Evolutionary conservation across 495 filamentous ascomycete species (phyloP).

Genomic region (Niebla homalea): DNA sequence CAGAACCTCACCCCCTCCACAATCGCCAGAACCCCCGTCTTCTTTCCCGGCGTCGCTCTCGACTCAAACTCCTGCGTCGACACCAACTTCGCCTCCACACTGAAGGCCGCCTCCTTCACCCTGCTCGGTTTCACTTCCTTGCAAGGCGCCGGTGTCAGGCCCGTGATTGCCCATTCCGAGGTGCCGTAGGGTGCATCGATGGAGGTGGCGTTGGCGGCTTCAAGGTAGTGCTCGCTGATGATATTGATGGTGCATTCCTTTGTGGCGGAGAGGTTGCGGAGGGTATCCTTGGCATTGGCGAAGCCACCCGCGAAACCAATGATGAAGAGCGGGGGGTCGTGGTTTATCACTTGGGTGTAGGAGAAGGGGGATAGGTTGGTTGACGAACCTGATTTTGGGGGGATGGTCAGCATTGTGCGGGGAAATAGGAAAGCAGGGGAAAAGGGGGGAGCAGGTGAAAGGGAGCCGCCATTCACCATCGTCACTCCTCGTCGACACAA

Average conservation of each 20-base stretch:
- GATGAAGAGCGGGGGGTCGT: slow-evolving; percentile 84
- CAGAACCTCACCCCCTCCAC: slow-evolving; percentile 82
- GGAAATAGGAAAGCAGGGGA: slow-evolving; percentile 13
- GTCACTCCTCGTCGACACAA: slow-evolving; percentile 44
- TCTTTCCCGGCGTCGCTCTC: slow-evolving; percentile 50
- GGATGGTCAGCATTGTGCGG: slow-evolving; percentile 7
- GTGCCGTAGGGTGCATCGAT: slow-evolving; percentile 69
- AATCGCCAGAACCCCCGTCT: slow-evolving; percentile 57
- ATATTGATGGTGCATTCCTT: slow-evolving; percentile 79
- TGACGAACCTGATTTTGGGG: slow-evolving; percentile 24
- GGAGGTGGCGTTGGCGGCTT: slow-evolving; percentile 70
- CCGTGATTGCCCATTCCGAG: slow-evolving; percentile 70
- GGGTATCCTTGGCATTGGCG: slow-evolving; percentile 57
- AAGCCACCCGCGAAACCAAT: slow-evolving; percentile 53
- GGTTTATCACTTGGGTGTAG: slow-evolving; percentile 70
- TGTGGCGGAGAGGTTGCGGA: slow-evolving; percentile 55
- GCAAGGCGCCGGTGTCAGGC: slow-evolving; percentile 58
- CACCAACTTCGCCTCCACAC: slow-evolving; percentile 66
- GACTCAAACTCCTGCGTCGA: slow-evolving; percentile 66
- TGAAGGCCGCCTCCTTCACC: slow-evolving; percentile 70
- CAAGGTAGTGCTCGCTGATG: slow-evolving; percentile 69
- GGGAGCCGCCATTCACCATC: slow-evolving; percentile 30
- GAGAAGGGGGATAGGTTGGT: slow-evolving; percentile 79
- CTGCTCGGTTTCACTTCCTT: slow-evolving; percentile 52
- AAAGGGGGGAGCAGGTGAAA: slow-evolving; percentile 22